phyloP scores from a whole-genome alignment of 2,329 filamentous ascomycete species.

The Ophiostoma pallidulum region DNA sequence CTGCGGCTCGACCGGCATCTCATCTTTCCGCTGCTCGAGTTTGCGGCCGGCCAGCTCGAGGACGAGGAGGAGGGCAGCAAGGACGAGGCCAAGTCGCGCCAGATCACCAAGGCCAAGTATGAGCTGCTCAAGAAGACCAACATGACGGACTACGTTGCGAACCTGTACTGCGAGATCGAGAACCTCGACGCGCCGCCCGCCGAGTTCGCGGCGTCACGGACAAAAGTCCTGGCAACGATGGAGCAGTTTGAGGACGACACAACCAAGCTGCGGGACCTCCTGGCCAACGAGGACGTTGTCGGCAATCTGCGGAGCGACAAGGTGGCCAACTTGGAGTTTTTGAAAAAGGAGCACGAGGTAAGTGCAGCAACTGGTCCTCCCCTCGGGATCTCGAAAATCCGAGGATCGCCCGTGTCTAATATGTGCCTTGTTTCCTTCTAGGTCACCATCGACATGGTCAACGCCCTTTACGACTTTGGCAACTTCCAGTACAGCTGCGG shows the following conservation, averaged over 20 bases:
- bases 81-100: conserved; percentile 47
- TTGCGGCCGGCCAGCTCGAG: conserved; percentile 72
- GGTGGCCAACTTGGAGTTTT: conserved; percentile 94
- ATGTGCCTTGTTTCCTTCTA: conserved; percentile 21
- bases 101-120: conserved; percentile 81
- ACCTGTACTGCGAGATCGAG: conserved; percentile 83
- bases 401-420: background rate
- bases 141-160: conserved; percentile 97
- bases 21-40: conserved; percentile 93
- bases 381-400: no score
- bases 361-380: no score
- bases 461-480: conserved; percentile 90
- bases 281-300: conserved; percentile 83
- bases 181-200: conserved; percentile 65
- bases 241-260: conserved; percentile 81
- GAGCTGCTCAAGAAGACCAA: conserved; percentile 93
- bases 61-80: conserved; percentile 51
- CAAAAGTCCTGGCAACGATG: conserved; percentile 75
- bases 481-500: conserved; percentile 98
- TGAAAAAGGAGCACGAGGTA: conserved; percentile 92
- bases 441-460: conserved; percentile 91
- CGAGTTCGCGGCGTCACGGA: conserved; percentile 81
- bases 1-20: conserved; percentile 90
- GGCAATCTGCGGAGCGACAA: conserved; percentile 91
- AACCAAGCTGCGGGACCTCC: conserved; percentile 74